Percentiles rank a stretch among this genome's conserved stretches.
phyloP scores from a whole-genome alignment of 176 grass and related monocot species.

The Thinopyrum elongatum region DNA sequence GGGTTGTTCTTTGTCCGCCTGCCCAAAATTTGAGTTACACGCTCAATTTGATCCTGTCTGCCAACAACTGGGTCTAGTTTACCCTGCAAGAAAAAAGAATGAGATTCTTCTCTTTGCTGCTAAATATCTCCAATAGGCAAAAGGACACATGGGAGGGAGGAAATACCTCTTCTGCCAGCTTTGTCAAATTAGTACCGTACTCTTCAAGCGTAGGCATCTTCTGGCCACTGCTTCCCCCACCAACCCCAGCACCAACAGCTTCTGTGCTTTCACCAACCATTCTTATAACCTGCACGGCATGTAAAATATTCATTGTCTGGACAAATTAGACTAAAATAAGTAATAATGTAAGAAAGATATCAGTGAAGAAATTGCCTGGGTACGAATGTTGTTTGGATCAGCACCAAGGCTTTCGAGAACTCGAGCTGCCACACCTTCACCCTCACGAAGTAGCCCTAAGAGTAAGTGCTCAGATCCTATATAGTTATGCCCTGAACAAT shows the following conservation, averaged over 20 bases:
- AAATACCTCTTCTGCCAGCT: conserved; percentile 93
- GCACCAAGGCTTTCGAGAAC: conserved; percentile 94
- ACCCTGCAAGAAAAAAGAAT: conserved; percentile 59
- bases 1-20: conserved; percentile 98
- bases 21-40: conserved; percentile 96
- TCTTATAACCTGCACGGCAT: conserved; percentile 76
- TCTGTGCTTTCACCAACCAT: conserved; percentile 98
- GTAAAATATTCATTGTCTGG: conserved; percentile 8
- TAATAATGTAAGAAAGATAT: not conserved
- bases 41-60: conserved; percentile 83
- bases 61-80: conserved; percentile 97
- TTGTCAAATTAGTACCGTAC: conserved; percentile 98
- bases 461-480: conserved; percentile 96
- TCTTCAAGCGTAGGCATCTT: conserved; percentile 99
- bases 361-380: conserved; percentile 55
- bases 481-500: conserved; percentile 85
- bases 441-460: conserved; percentile 85
- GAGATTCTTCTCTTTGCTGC: not conserved
- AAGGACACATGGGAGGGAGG: not conserved
- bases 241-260: conserved; percentile 90
- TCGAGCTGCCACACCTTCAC: conserved; percentile 88
- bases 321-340: not conserved
- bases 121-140: not conserved
- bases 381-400: conserved; percentile 90
- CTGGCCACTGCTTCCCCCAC: conserved; percentile 84